These are phyloP conservation scores for Setaria italica DNA, from an alignment of 202 grass and related monocot species.

Conservation along the genomic window DNA sequence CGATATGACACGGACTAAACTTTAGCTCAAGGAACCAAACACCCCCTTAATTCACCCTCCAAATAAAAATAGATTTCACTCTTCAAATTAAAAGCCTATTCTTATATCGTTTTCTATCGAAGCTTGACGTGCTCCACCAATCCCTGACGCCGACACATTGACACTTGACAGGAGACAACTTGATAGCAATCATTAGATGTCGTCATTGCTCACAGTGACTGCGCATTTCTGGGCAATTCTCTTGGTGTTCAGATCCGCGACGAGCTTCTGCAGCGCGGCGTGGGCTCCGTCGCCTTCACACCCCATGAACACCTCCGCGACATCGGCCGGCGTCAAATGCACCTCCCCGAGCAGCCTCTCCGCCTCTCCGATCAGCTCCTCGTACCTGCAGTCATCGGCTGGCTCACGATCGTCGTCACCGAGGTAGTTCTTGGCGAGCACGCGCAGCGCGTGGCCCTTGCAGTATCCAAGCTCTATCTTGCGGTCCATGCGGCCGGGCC, in stretches of 20 bases:
- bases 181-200: too few relatives aligned
- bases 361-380: constrained; percentile 51
- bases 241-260: constrained; percentile 37
- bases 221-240: neutral
- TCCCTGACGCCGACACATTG: too few relatives aligned
- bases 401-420: neutral
- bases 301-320: constrained; percentile 85
- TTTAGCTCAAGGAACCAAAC: too few relatives aligned
- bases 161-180: too few relatives aligned
- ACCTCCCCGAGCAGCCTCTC: constrained; percentile 62
- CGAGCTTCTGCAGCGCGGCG: constrained; percentile 58
- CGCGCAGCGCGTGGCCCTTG: constrained; percentile 49
- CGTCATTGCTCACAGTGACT: too few relatives aligned
- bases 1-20: too few relatives aligned
- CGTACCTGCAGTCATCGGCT: neutral
- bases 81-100: too few relatives aligned
- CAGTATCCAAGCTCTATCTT: constrained; percentile 85
- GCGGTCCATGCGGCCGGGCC: constrained; percentile 79
- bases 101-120: too few relatives aligned
- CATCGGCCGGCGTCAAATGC: constrained; percentile 70
- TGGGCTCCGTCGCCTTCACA: constrained; percentile 46
- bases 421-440: constrained; percentile 81
- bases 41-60: too few relatives aligned
- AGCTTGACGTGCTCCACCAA: too few relatives aligned
- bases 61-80: too few relatives aligned